Base-by-base conservation (phyloP, 805 yeast species). In the Saccharomycopsis selenospora region DNA sequence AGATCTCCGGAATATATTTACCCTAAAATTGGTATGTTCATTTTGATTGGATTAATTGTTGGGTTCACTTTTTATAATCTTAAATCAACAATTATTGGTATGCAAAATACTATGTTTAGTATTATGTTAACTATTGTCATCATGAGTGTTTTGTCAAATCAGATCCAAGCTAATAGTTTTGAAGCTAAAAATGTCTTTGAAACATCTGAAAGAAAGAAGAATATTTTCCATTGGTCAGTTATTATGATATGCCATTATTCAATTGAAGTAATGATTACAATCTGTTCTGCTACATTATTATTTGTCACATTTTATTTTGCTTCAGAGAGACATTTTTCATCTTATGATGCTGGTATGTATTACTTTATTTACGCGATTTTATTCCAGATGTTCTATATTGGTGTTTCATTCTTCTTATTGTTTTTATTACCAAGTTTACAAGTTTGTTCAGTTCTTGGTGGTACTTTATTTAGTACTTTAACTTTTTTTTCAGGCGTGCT, bases 31-130 rank as follows among this genome's bases (percentile, higher is more conserved):
- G 64, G 68, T 51, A 69, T 85, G 62, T 72, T 80, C 20, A 60
- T 74, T 17, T 63, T 73, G 41, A 66, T 84, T 42, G 69, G 80
- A 14, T 57, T 84, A 29, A 82, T 83, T 67, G 79, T 80, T 60
- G 89, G 89, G 46, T 83, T 83, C 64, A 75, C 88, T 3, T 81
- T 82, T 64, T 85, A 76, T 70, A 80, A 79, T 51, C 85, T 91
- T 22, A 69, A 70, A 49, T 72, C 69, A 17, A 71, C 86, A 2
- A 59, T 75, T 42, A 91, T 78, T 65, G 81, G 86, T 60, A 62
- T 86, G 58, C 95, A 88, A 64, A 78, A 79, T 61, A 85, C 80
- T 57, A 76, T 79, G 77, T 69, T 79, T 43, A 73, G 77, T 28
- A 68, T 74, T 29, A 78, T 82, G 57, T 68, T 82, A 66, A 68